phyloP scores from a whole-genome alignment of 768 basidiomycete species.

The Rubroboletus satanas region DNA sequence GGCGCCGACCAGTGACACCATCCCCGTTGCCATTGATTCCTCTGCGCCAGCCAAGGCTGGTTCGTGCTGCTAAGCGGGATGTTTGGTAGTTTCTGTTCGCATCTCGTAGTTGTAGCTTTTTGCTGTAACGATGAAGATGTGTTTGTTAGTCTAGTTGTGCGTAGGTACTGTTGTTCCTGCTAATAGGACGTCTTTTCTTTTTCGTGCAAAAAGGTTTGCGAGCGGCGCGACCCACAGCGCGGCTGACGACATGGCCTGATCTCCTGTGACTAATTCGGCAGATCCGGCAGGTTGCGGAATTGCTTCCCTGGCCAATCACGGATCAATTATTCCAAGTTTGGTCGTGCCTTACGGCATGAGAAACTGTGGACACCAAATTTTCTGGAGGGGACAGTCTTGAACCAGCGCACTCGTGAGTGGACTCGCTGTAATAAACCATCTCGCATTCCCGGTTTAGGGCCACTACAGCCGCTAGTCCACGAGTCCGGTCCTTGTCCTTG shows the following conservation, averaged over 20 bases:
- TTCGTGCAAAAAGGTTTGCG: constrained; percentile 59
- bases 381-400: constrained; percentile 93
- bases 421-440: constrained; percentile 57
- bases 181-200: constrained; percentile 14
- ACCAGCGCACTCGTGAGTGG: constrained; percentile 76
- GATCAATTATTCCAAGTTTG: constrained; percentile 78
- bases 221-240: constrained; percentile 73
- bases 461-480: constrained; percentile 77
- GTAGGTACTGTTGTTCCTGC: constrained; percentile 25
- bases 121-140: not conserved
- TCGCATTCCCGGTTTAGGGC: constrained; percentile 81
- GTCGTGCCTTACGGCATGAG: constrained; percentile 60
- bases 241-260: constrained; percentile 82
- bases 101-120: not conserved
- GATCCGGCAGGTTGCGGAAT: constrained; percentile 87
- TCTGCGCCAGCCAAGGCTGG: constrained; percentile 48
- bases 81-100: not conserved
- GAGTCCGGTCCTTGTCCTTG: constrained; percentile 3
- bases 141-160: constrained; percentile 19
- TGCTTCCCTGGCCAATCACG: constrained; percentile 88
- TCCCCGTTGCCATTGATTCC: constrained; percentile 72
- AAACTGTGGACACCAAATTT: constrained; percentile 82
- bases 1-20: constrained; percentile 76
- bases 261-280: constrained; percentile 93
- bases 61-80: constrained; percentile 56